A percentile compares a stretch with the other conserved stretches of the same genome.
phyloP scores from a whole-genome alignment of 2,329 filamentous ascomycete genomes.

The Pseudogymnoascus sp. region DNA sequence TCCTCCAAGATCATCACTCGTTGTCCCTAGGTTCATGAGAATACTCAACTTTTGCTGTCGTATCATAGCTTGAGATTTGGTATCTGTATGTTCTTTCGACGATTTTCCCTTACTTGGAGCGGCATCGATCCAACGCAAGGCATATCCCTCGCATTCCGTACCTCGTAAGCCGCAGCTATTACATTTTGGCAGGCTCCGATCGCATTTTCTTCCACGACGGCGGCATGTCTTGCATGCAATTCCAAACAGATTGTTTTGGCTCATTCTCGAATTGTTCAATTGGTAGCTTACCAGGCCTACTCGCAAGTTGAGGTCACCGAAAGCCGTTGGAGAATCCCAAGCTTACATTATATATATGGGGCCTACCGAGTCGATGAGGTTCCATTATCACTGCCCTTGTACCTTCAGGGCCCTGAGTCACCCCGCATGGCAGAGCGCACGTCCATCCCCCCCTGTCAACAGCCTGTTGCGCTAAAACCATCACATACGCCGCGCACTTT shows the following conservation, averaged over 20 bases:
- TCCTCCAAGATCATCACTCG: neutral
- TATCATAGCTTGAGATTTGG: neutral
- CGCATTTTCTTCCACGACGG: neutral
- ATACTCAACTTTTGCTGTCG: neutral
- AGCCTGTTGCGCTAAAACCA: too few relatives aligned
- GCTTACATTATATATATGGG: too few relatives aligned
- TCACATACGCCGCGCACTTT: too few relatives aligned
- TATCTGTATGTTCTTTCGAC: neutral
- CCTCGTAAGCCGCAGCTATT: neutral
- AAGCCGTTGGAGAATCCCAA: too few relatives aligned
- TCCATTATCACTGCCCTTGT: too few relatives aligned
- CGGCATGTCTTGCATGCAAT: neutral
- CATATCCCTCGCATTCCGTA: neutral
- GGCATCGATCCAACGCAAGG: neutral
- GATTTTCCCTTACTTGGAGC: neutral
- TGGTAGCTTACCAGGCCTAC: neutral
- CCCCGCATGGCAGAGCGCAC: too few relatives aligned
- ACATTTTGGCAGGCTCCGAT: neutral
- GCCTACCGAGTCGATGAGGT: too few relatives aligned
- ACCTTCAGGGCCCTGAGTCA: too few relatives aligned
- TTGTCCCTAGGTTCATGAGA: neutral
- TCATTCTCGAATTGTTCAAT: neutral
- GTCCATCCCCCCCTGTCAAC: too few relatives aligned
- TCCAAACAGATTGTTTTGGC: neutral
- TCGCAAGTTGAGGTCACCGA: too few relatives aligned